Conservation (phyloP, 768 basidiomycete genomes). For the Trametes gibbosa region DNA sequence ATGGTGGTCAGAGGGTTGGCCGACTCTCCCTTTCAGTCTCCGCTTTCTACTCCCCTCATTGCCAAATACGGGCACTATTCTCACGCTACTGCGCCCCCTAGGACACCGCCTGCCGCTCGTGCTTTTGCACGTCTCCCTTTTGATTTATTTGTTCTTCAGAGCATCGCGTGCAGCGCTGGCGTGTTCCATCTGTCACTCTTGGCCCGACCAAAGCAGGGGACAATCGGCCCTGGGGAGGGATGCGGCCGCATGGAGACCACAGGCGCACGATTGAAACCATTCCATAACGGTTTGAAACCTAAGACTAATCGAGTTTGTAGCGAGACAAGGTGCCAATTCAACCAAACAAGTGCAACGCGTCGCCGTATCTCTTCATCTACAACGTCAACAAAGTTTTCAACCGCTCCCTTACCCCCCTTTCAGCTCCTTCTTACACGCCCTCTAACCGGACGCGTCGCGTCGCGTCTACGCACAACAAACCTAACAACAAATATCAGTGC, state of each 20-base stretch:
- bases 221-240: not conserved
- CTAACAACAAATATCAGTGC: not conserved
- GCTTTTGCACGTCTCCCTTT: not conserved
- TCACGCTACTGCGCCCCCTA: conserved; percentile 21
- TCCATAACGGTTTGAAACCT: conserved; percentile 6
- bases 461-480: conserved; percentile 20
- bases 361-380: conserved; percentile 25
- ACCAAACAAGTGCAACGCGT: conserved; percentile 30
- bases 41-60: conserved; percentile 24
- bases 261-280: conserved; percentile 9
- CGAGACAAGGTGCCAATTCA: conserved; percentile 21
- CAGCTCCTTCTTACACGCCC: conserved; percentile 25
- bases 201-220: not conserved
- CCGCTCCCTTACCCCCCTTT: conserved; percentile 38
- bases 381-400: conserved; percentile 36
- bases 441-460: conserved; percentile 25
- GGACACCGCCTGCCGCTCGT: not conserved
- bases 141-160: not conserved
- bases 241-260: conserved; percentile 6
- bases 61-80: conserved; percentile 17
- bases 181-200: not conserved
- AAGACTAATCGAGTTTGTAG: conserved; percentile 17
- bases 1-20: conserved; percentile 30
- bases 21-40: conserved; percentile 27
- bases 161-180: not conserved